Percentiles rank a stretch among this genome's conserved stretches.
phyloP scores from a whole-genome alignment of 1,284 basidiomycete species.

The Omphalotus olearius region DNA sequence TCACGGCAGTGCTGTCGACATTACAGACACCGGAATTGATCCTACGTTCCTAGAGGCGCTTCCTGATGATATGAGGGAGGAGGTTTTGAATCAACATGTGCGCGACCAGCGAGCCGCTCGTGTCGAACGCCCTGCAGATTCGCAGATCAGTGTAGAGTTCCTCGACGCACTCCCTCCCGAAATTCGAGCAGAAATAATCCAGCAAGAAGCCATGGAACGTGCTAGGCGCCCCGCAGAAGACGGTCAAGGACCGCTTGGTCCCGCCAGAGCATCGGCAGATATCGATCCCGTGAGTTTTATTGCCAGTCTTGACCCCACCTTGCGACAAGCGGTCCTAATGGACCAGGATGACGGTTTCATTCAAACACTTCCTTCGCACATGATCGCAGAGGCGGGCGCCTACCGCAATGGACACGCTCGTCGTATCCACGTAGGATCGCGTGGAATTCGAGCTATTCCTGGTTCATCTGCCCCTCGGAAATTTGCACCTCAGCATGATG shows the following conservation, averaged over 20 bases:
- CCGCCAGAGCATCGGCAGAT: slow-evolving; percentile 54
- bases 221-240: slow-evolving; percentile 55
- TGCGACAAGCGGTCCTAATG: slow-evolving; percentile 83
- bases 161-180: slow-evolving; percentile 94
- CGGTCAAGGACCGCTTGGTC: slow-evolving; percentile 29
- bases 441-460: slow-evolving; percentile 29
- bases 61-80: slow-evolving; percentile 98
- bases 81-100: slow-evolving; percentile 96
- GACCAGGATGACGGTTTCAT: slow-evolving; percentile 85
- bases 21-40: slow-evolving; percentile 98
- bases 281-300: slow-evolving; percentile 87
- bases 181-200: slow-evolving; percentile 94
- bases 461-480: slow-evolving; percentile 42
- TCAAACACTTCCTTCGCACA: slow-evolving; percentile 74
- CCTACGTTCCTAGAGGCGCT: slow-evolving; percentile 97
- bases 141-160: slow-evolving; percentile 93
- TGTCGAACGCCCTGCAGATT: slow-evolving; percentile 70
- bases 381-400: slow-evolving; percentile 76
- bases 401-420: slow-evolving; percentile 51
- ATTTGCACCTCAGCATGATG: slow-evolving; percentile 64
- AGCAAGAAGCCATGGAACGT: slow-evolving; percentile 87
- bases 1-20: slow-evolving; percentile 93
- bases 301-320: slow-evolving; percentile 78
- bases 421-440: slow-evolving; percentile 34
- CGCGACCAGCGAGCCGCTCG: slow-evolving; percentile 82